Evolutionary conservation across 257 asterid genomes (phyloP), one percentile per base, ranked within the genome.

Genomic region (Prunella vulgaris): DNA sequence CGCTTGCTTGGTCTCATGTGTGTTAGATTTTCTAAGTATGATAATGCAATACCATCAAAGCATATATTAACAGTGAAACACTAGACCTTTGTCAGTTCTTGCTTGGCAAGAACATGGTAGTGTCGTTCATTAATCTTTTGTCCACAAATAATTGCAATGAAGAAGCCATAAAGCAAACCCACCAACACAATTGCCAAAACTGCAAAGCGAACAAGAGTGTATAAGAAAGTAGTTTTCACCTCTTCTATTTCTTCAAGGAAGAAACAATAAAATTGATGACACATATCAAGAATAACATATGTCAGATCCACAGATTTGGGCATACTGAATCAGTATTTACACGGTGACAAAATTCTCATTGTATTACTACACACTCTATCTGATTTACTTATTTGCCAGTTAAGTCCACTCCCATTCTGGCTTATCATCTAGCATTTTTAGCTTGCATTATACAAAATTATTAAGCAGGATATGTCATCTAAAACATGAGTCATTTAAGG

Each of bases 111-210:
- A 69, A 90, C 90, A 61, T 93, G 97, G 90, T 90, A 88, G 81
- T 93, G 99, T 62, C 99, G 99, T 75, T 93, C 99, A 74, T 81
- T 93, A 76, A 93, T 93, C 85, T 84, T 87, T 82, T 93, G 95
- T 71, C 97, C 99, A 69, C 99, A 93, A 74, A 88, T 93, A 61
- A 90, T 93, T 66, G 99, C 99, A 63, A 93, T 88, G 87, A 93
- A 90, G 95, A 90, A 90, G 64, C 98, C 98, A 80, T 93, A 93
- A 21, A 93, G 96, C 88, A 93, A 83, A 21, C 99, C 97, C 78
- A 93, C 99, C 90, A 93, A 76, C 76, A 93, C 82, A 77, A 93
- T 88, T 64, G 99, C 97, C 82, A 93, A 73, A 76, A 90, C 99
- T 90, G 92, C 83, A 68, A 62, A 76, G 42, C 51, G 30, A 66